Evolutionary conservation across 192 early-diverging fungal species (phyloP).

Genomic region (Backusella psychrophila): DNA sequence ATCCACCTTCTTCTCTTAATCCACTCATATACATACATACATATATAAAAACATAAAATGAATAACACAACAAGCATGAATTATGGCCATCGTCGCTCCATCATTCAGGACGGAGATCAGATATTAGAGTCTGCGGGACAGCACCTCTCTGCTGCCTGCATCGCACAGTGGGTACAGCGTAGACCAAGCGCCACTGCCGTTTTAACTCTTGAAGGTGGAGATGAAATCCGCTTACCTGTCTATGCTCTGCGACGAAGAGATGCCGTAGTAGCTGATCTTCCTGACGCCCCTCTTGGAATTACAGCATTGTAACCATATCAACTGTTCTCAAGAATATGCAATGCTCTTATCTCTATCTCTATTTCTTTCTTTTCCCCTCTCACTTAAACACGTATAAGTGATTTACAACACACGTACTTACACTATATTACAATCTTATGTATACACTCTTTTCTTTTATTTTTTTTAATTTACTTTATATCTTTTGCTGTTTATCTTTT

Average conservation of each 20-base stretch:
- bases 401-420: not conserved
- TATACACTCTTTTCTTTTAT: slow-evolving; percentile 3
- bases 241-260: slow-evolving; percentile 32
- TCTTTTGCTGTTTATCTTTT: not conserved
- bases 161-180: slow-evolving; percentile 18
- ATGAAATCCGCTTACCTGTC: slow-evolving; percentile 19
- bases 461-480: not conserved
- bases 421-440: not conserved
- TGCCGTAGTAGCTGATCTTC: slow-evolving; percentile 28
- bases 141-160: slow-evolving; percentile 13
- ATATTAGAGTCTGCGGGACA: slow-evolving; percentile 11
- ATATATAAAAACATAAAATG: not conserved
- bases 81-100: slow-evolving; percentile 8
- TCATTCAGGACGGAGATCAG: slow-evolving; percentile 14
- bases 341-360: not conserved
- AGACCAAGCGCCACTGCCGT: slow-evolving; percentile 13
- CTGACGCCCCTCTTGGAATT: slow-evolving; percentile 22
- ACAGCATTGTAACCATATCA: slow-evolving; percentile 2
- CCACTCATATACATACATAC: not conserved
- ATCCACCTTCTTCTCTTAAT: not conserved
- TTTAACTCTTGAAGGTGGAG: slow-evolving; percentile 20
- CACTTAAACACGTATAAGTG: slow-evolving; percentile 6
- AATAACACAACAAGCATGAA: not conserved
- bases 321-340: not conserved
- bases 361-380: not conserved